A percentile compares a stretch with the other conserved stretches of the same genome.
These are phyloP conservation scores for Apiotrichum gamsii DNA, from an alignment of 1,284 basidiomycete species.

Conservation along the genomic window DNA sequence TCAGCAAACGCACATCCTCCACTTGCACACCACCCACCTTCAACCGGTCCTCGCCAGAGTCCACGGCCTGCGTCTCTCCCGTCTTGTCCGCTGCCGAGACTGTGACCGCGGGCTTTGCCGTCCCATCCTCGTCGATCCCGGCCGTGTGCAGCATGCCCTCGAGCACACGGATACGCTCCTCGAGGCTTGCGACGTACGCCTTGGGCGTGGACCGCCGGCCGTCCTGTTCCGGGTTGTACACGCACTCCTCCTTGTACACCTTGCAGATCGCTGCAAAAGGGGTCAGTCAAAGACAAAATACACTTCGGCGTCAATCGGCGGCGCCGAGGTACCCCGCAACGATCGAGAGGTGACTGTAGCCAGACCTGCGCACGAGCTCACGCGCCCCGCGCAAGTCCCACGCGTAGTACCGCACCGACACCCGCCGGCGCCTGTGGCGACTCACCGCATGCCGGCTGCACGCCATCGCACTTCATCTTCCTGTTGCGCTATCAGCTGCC, in stretches of 20 bases:
- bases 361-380: too few species aligned
- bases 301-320: too few species aligned
- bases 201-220: constrained; percentile 18
- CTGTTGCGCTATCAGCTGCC: constrained; percentile 6
- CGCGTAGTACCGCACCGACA: too few species aligned
- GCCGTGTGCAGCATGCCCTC: constrained; percentile 12
- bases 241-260: constrained; percentile 20
- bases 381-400: too few species aligned
- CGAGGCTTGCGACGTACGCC: constrained; percentile 17
- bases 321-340: too few species aligned
- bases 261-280: constrained; percentile 19
- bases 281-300: too few species aligned
- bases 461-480: constrained; percentile 21
- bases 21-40: constrained; percentile 11
- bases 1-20: not conserved
- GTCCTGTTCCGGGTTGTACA: constrained; percentile 19
- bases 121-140: constrained; percentile 6
- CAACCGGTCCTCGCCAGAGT: constrained; percentile 8
- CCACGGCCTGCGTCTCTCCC: not conserved
- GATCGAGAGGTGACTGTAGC: too few species aligned
- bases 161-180: constrained; percentile 14
- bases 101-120: not conserved
- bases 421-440: too few species aligned
- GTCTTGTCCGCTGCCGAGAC: not conserved
- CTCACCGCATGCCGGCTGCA: constrained; percentile 16